phyloP scores from a whole-genome alignment of 768 basidiomycete species.

The Neoboletus subvelutipes region DNA sequence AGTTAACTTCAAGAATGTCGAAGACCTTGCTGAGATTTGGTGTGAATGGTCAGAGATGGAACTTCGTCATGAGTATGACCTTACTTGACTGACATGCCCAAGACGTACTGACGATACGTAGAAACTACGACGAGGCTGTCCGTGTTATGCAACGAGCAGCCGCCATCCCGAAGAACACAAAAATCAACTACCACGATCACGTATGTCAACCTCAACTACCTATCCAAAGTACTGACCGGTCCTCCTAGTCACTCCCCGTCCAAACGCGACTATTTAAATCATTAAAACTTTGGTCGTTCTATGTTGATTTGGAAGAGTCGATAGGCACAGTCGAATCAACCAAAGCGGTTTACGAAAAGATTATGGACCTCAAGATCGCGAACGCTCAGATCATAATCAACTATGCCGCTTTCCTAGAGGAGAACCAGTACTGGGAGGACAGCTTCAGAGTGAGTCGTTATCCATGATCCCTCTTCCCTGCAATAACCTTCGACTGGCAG shows the following conservation, averaged over 20 bases:
- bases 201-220: slow-evolving; percentile 41
- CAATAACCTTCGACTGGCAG: slow-evolving; percentile 36
- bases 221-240: slow-evolving; percentile 13
- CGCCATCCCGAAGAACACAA: slow-evolving; percentile 84
- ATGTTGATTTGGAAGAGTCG: slow-evolving; percentile 95
- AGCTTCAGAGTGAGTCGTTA: slow-evolving; percentile 86
- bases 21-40: slow-evolving; percentile 98
- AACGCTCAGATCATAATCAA: slow-evolving; percentile 98
- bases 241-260: slow-evolving; percentile 66
- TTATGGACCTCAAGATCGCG: slow-evolving; percentile 93
- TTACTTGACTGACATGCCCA: neutral
- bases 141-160: slow-evolving; percentile 97
- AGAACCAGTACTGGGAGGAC: slow-evolving; percentile 98
- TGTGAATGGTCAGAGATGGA: slow-evolving; percentile 99
- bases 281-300: slow-evolving; percentile 98
- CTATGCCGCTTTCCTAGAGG: slow-evolving; percentile 95
- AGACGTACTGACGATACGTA: slow-evolving; percentile 34
- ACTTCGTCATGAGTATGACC: slow-evolving; percentile 84
- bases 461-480: neutral
- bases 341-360: slow-evolving; percentile 94
- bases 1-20: slow-evolving; percentile 91
- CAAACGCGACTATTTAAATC: slow-evolving; percentile 96
- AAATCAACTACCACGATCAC: slow-evolving; percentile 93
- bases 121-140: slow-evolving; percentile 95
- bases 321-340: slow-evolving; percentile 91